Evolutionary conservation across 2,329 filamentous ascomycete genomes (phyloP).

Genomic region (Pochonia chlamydosporia): DNA sequence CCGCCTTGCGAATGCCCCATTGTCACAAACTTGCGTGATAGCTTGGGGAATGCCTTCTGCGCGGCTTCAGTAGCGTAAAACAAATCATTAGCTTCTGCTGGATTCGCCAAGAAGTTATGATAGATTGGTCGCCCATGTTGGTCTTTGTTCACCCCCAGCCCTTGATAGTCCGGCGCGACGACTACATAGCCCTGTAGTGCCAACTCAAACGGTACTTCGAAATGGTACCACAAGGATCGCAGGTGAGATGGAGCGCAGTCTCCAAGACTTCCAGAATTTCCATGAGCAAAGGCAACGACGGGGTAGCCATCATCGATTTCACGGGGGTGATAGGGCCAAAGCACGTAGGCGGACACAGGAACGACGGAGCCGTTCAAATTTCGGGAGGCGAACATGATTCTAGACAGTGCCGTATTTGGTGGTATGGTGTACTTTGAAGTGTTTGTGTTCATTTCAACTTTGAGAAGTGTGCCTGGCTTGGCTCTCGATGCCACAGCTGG

Average conservation of each 20-base stretch:
- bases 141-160: constrained; percentile 29
- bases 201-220: constrained; percentile 31
- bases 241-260: too few relatives aligned
- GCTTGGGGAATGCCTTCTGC: constrained; percentile 28
- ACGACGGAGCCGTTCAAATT: constrained; percentile 37
- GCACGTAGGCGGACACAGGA: constrained; percentile 42
- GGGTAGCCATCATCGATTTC: neutral
- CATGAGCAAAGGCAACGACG: too few relatives aligned
- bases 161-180: constrained; percentile 38
- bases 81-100: too few relatives aligned
- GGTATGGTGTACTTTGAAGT: too few relatives aligned
- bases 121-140: too few relatives aligned
- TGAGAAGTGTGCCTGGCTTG: too few relatives aligned
- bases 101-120: too few relatives aligned
- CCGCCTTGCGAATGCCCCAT: constrained; percentile 44
- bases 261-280: too few relatives aligned
- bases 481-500: too few relatives aligned
- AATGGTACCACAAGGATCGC: constrained; percentile 25
- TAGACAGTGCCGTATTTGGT: constrained; percentile 26
- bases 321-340: constrained; percentile 36
- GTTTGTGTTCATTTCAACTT: too few relatives aligned
- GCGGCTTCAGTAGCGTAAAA: too few relatives aligned
- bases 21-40: constrained; percentile 32
- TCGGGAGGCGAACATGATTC: constrained; percentile 41
- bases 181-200: constrained; percentile 37